phyloP scores from a whole-genome alignment of 306 rosid species.

The Macrotyloma uniflorum region DNA sequence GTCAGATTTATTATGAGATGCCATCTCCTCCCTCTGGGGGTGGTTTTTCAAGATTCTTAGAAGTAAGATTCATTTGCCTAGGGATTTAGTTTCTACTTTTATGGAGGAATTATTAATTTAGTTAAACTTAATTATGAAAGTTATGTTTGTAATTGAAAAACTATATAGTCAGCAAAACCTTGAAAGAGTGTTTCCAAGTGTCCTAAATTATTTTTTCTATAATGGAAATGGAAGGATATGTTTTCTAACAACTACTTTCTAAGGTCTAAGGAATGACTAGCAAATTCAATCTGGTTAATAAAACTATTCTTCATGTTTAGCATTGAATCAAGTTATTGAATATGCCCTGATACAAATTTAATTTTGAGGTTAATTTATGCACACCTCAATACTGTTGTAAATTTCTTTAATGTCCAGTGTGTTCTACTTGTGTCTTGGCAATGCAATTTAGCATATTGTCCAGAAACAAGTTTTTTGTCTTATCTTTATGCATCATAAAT shows the following conservation, averaged over 20 bases:
- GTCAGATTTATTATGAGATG: not conserved
- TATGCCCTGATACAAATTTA: constrained; percentile 13
- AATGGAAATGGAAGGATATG: not conserved
- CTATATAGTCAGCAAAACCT: constrained; percentile 30
- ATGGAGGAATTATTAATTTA: constrained; percentile 28
- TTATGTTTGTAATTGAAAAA: constrained; percentile 1
- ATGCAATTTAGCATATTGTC: constrained; percentile 8
- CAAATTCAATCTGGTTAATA: not conserved
- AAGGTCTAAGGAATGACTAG: constrained; percentile 18
- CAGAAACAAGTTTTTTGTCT: constrained; percentile 9
- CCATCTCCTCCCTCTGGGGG: not conserved
- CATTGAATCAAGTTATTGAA: constrained; percentile 22
- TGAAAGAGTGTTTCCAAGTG: constrained; percentile 11
- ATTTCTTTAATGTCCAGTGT: constrained; percentile 4
- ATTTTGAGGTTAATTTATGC: constrained; percentile 2
- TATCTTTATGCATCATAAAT: not conserved
- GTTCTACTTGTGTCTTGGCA: constrained; percentile 26
- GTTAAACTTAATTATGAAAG: not conserved
- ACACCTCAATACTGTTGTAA: constrained; percentile 13
- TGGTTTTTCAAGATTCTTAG: not conserved
- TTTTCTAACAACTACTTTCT: not conserved
- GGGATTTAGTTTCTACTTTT: constrained; percentile 4
- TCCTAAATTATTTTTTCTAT: constrained; percentile 1
- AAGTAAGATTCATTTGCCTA: not conserved
- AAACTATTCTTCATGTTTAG: constrained; percentile 4